These are phyloP conservation scores for Gaertneriomyces semiglobifer DNA, from an alignment of 192 early-diverging fungal species.

Conservation along the genomic window DNA sequence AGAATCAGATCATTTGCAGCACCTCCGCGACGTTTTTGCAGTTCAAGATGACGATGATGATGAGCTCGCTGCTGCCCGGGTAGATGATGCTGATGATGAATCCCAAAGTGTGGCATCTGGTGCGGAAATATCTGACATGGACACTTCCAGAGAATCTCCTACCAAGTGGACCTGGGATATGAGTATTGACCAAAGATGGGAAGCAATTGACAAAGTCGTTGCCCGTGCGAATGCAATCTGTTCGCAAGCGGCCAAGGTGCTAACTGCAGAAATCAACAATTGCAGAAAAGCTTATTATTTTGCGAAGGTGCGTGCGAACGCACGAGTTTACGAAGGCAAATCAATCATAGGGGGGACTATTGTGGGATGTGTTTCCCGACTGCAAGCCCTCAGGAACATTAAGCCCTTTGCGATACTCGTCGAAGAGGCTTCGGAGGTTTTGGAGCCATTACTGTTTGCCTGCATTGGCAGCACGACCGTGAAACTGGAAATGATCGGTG, in stretches of 20 bases:
- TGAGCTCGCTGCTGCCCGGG: slow-evolving; percentile 7
- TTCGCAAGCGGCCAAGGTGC: not conserved
- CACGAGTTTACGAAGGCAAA: slow-evolving; percentile 40
- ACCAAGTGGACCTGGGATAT: slow-evolving; percentile 30
- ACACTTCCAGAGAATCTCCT: slow-evolving; percentile 11
- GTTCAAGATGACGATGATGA: slow-evolving; percentile 11
- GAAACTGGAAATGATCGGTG: slow-evolving; percentile 39
- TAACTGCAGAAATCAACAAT: not conserved
- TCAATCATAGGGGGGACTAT: slow-evolving; percentile 42
- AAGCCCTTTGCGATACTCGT: slow-evolving; percentile 42
- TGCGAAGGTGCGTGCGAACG: slow-evolving; percentile 35
- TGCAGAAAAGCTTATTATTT: slow-evolving; percentile 17
- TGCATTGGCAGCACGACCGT: slow-evolving; percentile 26
- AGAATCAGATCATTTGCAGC: slow-evolving; percentile 38
- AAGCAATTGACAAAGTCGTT: slow-evolving; percentile 22
- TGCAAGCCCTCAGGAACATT: slow-evolving; percentile 32
- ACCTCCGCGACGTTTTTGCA: slow-evolving; percentile 34
- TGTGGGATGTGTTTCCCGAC: slow-evolving; percentile 40
- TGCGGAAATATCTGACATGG: not conserved
- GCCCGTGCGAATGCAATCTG: not conserved
- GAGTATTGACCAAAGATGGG: slow-evolving; percentile 34
- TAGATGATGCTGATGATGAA: slow-evolving; percentile 24
- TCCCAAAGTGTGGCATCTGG: not conserved
- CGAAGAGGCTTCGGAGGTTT: slow-evolving; percentile 40
- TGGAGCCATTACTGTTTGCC: slow-evolving; percentile 37